A percentile compares a stretch with the other conserved stretches of the same genome.
Conservation (phyloP, 768 basidiomycete species). For the Macrolepiota albuminosa region DNA sequence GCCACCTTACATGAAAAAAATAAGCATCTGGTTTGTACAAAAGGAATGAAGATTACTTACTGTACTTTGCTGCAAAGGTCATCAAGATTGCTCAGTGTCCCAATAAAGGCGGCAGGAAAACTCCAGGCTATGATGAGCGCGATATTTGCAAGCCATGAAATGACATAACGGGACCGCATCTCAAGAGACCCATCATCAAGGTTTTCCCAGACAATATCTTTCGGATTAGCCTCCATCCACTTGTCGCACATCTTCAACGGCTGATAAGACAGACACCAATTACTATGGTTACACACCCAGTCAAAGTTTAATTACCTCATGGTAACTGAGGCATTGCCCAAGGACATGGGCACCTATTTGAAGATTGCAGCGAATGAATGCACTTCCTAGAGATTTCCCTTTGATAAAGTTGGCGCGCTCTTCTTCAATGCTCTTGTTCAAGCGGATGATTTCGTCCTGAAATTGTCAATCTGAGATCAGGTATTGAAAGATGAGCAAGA, state of each 20-base stretch:
- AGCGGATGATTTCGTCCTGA: not conserved
- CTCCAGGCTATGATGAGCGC: constrained; percentile 63
- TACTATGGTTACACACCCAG: not conserved
- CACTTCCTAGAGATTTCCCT: constrained; percentile 47
- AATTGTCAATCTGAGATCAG: not conserved
- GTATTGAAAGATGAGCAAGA: not conserved
- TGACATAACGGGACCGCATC: constrained; percentile 46
- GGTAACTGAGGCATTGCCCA: constrained; percentile 53
- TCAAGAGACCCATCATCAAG: constrained; percentile 49
- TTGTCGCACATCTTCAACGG: constrained; percentile 55
- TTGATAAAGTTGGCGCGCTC: constrained; percentile 30
- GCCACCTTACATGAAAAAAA: not conserved
- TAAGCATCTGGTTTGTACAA: not conserved
- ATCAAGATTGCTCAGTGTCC: constrained; percentile 55
- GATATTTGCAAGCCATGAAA: constrained; percentile 51
- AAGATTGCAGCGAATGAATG: constrained; percentile 64
- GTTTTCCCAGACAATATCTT: constrained; percentile 56
- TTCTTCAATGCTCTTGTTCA: constrained; percentile 39
- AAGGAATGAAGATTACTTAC: constrained; percentile 22
- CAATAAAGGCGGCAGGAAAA: constrained; percentile 63
- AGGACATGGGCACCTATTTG: constrained; percentile 74
- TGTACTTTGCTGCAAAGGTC: constrained; percentile 43
- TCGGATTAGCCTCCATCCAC: constrained; percentile 53
- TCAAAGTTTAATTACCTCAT: constrained; percentile 30
- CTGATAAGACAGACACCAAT: constrained; percentile 20